These are phyloP conservation scores for Cadophora malorum DNA, from an alignment of 2,329 filamentous ascomycete species.

Conservation along the genomic window DNA sequence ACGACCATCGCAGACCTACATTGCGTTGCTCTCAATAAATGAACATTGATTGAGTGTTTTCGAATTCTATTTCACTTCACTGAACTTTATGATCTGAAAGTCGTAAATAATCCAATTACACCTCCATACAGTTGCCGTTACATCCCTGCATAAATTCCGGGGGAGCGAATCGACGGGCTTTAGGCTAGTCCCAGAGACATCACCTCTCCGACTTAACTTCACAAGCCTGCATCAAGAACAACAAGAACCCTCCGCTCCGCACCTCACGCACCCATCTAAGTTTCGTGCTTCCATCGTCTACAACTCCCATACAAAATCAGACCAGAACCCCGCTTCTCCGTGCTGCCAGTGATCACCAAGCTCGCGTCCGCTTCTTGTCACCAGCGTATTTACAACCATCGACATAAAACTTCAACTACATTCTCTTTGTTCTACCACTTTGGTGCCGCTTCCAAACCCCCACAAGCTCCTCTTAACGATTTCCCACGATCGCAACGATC, in stretches of 20 bases:
- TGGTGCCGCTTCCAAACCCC: conserved; percentile 17
- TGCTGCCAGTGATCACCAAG: conserved; percentile 14
- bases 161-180: background rate
- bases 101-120: background rate
- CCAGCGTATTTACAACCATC: conserved; percentile 21
- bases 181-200: conserved; percentile 14
- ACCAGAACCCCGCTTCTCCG: background rate
- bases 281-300: background rate
- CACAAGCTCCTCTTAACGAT: background rate
- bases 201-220: conserved; percentile 5
- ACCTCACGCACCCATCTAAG: conserved; percentile 4
- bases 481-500: background rate
- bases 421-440: conserved; percentile 19
- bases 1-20: background rate
- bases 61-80: background rate
- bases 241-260: conserved; percentile 10
- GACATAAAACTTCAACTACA: conserved; percentile 4
- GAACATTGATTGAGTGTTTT: background rate
- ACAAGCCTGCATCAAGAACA: conserved; percentile 1
- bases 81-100: background rate
- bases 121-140: background rate
- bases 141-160: conserved; percentile 16
- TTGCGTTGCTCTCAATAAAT: background rate
- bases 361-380: conserved; percentile 13
- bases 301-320: background rate